Evolutionary conservation across 164 flowering plant genomes (phyloP), one percentile per base, ranked within the genome.

Genomic region (Taxillus chinensis): DNA sequence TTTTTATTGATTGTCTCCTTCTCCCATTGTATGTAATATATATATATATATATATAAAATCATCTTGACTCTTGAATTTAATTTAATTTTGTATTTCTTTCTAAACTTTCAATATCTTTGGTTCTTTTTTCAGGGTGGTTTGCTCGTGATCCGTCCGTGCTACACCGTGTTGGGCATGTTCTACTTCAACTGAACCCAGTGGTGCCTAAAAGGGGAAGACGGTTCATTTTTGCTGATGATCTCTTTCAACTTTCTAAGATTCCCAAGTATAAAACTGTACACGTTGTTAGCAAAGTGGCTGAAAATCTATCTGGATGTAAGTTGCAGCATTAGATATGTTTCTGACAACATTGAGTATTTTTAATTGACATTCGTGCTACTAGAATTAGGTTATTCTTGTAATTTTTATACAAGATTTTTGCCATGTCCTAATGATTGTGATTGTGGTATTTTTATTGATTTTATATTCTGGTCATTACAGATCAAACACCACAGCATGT

Each of bases 261-360:
- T 74, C 89, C 99, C 6, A 78, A 70, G 68, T 86, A 78, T 57
- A 90, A 78, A 74, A 73, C 85, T 5, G 59, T 78, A n/a, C 42
- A 73, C 66, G 85, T 83, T 68, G 74, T 93, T 38, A 74, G 63
- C 66, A 86, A 80, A 67, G 86, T 78, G 60, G 70, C 74, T 64
- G 91, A 84, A 71, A 81, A 67, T 60, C 75, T 87, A 48, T 80
- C 92, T 74, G 96, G 99, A 8, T 90, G 99, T 93, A 83, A 86
- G 99, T 80, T 66, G 13, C 62, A 41, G 16, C 16, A 55, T 45
- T 62, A 3, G 13, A 0, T 62, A 7, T 8, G 0, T 37, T 8
- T 39, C 45, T 15, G 8, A 49, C 4, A 49, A 5, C 13, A 40
- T 37, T 54, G 3, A 17, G 17, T 12, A 8, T 52, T 52, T 52